Base-by-base conservation (phyloP, 108 stramenopile genomes). In the Pseudonitzschia pungens region DNA sequence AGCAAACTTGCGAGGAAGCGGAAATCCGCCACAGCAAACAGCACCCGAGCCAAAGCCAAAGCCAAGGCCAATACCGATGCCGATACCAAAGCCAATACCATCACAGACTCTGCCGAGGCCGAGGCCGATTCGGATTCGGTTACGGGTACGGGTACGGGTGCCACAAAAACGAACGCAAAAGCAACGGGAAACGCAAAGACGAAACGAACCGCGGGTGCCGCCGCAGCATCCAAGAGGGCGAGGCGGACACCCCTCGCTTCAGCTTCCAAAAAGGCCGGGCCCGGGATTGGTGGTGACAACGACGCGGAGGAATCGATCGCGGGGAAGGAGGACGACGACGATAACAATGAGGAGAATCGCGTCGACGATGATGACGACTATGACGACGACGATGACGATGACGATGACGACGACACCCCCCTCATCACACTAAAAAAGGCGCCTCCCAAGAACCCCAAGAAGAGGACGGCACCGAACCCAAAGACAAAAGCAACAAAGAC, bases 401-500 rank as follows among this genome's bases (percentile, higher is more conserved):
- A 14, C 24, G 55, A 36, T 15, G 29, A 58, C 31, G 0, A 75
- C 40, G n/a, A 50, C 14, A 53, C 29, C 10, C 27, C 40, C 16
- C 54, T 55, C 54, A 26, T 55, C 54, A 11, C 2, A 1, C 32
- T 33, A 52, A 68, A 18, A 53, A 75, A 50, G 73, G 24, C 43
- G 68, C 62, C 26, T 54, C 75, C 60, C 9, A 72, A 68, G 22
- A 60, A 69, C 20, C 16, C 18, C 57, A 68, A 41, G 57, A 69
- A 44, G 27, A 28, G 4, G 57, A 24, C 15, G 18, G 53, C n/a
- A 24, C n/a, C n/a, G n/a, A n/a, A n/a, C n/a, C n/a, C 20, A 21
- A 24, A 72, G 29, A 41, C 70, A 18, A 55, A 31, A 20, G 32
- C 32, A 16, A 79, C 42, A 50, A 31, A 57, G 56, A 57, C 32